Evolutionary conservation across 163 green algal genomes (phyloP), one percentile per base, ranked within the genome.

Genomic region (Botryococcus braunii): DNA sequence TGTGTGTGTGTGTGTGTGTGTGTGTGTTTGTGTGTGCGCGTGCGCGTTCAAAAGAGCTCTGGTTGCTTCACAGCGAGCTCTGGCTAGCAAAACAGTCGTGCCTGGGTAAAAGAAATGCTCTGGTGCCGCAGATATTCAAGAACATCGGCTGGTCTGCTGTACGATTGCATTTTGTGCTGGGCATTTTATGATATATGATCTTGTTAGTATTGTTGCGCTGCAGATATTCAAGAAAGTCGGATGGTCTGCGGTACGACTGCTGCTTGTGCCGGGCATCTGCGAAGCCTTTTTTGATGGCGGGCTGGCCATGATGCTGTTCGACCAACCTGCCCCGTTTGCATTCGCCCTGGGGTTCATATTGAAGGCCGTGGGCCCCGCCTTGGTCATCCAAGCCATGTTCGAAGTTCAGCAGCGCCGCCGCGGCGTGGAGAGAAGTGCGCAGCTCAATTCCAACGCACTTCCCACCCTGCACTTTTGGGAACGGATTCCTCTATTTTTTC

Each of bases 301-400:
- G 6, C 21, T 91, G 0, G 77, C 74, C n/a, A 65, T 80, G 1
- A 66, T 62, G 2, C 31, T 89, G 2, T 82, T 88, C 35, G 29
- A 41, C 49, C 83, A 89, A 77, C 81, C 84, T 6, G 23, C 59
- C 6, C 63, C 62, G 6, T 71, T 79, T 23, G 83, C 74, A 4
- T 82, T 95, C 59, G 84, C 80, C 6, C 71, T 90, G 49, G 89
- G 89, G 0, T 96, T 96, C 77, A 96, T 96, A 60, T 68, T 96
- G n/a, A 93, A 89, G 65, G 90, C 89, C 4, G 87, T 96, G 1
- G 86, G 85, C 5, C 89, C 90, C 0, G 90, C 86, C 0, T 75
- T 96, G 3, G 86, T 96, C 36, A 88, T 96, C 31, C 83, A 84
- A 21, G 78, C 74, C 36, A 95, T 96, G 90, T 94, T 96, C 70